Evolutionary conservation across 768 basidiomycete genomes (phyloP).

Genomic region (Mycena sanguinolenta): DNA sequence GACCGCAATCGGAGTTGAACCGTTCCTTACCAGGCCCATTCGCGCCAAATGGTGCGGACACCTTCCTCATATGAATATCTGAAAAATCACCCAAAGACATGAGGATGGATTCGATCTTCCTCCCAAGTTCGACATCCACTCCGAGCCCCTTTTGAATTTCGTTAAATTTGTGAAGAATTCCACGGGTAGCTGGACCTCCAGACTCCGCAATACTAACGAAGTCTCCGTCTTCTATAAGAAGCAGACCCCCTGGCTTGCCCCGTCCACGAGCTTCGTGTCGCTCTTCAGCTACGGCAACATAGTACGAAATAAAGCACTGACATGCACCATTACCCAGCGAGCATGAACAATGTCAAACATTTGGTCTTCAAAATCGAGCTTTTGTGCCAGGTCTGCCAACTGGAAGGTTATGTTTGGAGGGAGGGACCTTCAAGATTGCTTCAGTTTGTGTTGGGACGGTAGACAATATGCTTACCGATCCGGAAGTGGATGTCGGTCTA

Average conservation of each 20-base stretch:
- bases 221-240: conserved; percentile 18
- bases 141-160: not conserved
- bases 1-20: too few species aligned
- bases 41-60: not conserved
- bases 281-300: not conserved
- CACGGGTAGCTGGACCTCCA: not conserved
- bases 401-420: conserved; percentile 1
- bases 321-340: conserved; percentile 5
- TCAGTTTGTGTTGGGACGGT: not conserved
- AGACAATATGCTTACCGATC: not conserved
- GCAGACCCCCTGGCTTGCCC: conserved; percentile 17
- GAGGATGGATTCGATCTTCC: conserved; percentile 9
- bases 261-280: conserved; percentile 1
- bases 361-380: not conserved
- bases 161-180: not conserved
- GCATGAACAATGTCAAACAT: conserved; percentile 16
- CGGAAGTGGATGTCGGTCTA: not conserved
- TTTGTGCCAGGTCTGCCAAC: conserved; percentile 1
- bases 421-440: not conserved
- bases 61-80: not conserved
- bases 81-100: not conserved
- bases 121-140: not conserved
- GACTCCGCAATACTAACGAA: not conserved
- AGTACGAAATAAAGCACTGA: not conserved
- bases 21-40: conserved; percentile 2